A percentile compares a stretch with the other conserved stretches of the same genome.
Evolutionary conservation across 2,329 filamentous ascomycete genomes (phyloP).

Genomic region (Exophiala oligosperma): DNA sequence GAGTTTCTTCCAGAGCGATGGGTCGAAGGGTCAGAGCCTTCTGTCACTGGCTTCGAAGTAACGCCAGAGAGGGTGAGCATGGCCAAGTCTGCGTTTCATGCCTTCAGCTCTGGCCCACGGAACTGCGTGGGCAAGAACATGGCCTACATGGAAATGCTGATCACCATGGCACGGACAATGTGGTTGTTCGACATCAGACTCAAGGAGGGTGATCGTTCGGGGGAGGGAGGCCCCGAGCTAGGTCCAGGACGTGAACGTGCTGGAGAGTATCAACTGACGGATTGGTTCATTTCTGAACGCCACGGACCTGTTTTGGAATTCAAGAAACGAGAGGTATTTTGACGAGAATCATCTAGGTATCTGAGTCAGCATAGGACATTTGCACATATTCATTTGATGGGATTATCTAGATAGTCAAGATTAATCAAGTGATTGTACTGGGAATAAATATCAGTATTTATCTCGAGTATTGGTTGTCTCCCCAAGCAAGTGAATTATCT

Average conservation of each 20-base stretch:
- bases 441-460: no score
- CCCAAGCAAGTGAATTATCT: no score
- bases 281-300: constrained; percentile 14
- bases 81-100: constrained; percentile 31
- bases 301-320: constrained; percentile 16
- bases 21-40: constrained; percentile 27
- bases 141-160: constrained; percentile 32
- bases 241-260: constrained; percentile 6
- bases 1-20: constrained; percentile 39
- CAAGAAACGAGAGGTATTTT: constrained; percentile 8
- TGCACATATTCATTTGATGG: no score
- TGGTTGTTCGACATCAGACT: constrained; percentile 20
- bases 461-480: no score
- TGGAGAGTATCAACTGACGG: constrained; percentile 18
- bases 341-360: not conserved
- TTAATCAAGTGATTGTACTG: no score
- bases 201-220: constrained; percentile 11
- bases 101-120: constrained; percentile 36
- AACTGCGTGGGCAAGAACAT: constrained; percentile 35
- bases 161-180: constrained; percentile 12
- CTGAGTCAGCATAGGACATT: no score
- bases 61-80: constrained; percentile 14
- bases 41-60: constrained; percentile 3
- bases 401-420: no score
- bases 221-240: constrained; percentile 4